Base-by-base conservation (phyloP, 2,329 filamentous ascomycete genomes). In the Incumbomyces lentus region DNA sequence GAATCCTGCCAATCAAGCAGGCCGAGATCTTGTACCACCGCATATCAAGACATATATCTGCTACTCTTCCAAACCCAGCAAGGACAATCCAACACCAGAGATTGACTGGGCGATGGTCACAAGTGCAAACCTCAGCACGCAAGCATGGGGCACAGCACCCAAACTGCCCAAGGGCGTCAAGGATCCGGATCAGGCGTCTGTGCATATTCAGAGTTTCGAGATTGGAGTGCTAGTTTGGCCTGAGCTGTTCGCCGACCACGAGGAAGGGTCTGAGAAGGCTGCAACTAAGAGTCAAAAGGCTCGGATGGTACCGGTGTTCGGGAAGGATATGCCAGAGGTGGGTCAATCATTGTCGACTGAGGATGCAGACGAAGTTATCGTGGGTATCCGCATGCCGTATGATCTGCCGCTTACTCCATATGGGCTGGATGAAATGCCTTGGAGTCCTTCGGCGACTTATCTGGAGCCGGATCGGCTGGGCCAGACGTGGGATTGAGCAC, bases 11-110 rank as follows among this genome's bases (percentile, higher is more conserved):
- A 51, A 47, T 6, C 32, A 40, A 26, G 75, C 77, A 7, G 79
- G 81, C 1, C 71, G 84, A 45, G 70, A 76, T 40, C 72, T 78
- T 26, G 87, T 86, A 14, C 86, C 86, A 1, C 88, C 88, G 0
- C 88, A 95, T 56, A 84, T 94, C 60, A 95, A 95, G 62, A 94
- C 87, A 0, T 95, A 92, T 58, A 79, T 89, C 37, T 78, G 84
- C 3, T 88, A 74, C 56, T 54, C 62, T 1, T 52, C 44, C 2
- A 66, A 67, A 59, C 59, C 62, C 5, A 61, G 52, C 12, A 41
- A 10, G 6, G 45, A 47, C 8, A 36, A 36, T 8, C 44, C 52
- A 13, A 36, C 33, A 8, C 51, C 57, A 1, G 63, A 65, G 0
- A 80, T 93, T 33, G 84, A 92, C 59, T 95, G 88, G 89, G 86